Evolutionary conservation across 208 protist species (phyloP).

Genomic region (Acanthamoeba rhysodes): DNA sequence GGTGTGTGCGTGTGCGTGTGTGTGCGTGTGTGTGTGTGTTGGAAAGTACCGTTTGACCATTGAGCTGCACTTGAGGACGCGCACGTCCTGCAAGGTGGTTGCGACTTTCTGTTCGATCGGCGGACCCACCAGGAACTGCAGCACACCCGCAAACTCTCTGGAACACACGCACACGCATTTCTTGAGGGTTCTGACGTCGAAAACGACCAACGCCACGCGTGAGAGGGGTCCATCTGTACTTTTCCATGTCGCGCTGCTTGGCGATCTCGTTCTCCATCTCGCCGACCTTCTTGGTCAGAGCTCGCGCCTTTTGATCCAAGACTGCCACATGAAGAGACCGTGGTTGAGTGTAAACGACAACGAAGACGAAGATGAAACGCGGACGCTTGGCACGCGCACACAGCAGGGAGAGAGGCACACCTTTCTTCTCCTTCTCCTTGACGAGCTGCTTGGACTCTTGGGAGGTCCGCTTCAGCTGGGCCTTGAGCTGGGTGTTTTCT

Average conservation of each 20-base stretch:
- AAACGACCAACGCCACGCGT: neutral
- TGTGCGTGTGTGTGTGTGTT: neutral
- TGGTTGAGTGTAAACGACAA: neutral
- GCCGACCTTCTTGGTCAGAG: neutral
- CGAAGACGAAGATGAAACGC: neutral
- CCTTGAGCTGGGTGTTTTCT: neutral
- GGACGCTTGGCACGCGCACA: neutral
- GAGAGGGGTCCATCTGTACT: neutral
- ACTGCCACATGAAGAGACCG: no score
- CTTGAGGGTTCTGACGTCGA: neutral
- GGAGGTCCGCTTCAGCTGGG: neutral
- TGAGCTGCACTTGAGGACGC: neutral
- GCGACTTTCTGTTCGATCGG: slow-evolving; percentile 4
- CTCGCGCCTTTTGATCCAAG: neutral
- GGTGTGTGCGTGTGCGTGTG: no score
- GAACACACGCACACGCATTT: no score
- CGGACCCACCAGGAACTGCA: slow-evolving; percentile 33
- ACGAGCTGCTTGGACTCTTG: neutral
- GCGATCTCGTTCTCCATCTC: slow-evolving; percentile 7
- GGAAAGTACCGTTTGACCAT: neutral
- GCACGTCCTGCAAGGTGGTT: neutral
- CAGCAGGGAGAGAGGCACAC: neutral
- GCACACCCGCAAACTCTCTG: neutral
- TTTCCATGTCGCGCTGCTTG: slow-evolving; percentile 32
- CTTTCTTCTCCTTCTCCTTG: slow-evolving; percentile 25